These are phyloP conservation scores for Strobilomyces dryophilus DNA, from an alignment of 768 basidiomycete genomes.

Conservation along the genomic window DNA sequence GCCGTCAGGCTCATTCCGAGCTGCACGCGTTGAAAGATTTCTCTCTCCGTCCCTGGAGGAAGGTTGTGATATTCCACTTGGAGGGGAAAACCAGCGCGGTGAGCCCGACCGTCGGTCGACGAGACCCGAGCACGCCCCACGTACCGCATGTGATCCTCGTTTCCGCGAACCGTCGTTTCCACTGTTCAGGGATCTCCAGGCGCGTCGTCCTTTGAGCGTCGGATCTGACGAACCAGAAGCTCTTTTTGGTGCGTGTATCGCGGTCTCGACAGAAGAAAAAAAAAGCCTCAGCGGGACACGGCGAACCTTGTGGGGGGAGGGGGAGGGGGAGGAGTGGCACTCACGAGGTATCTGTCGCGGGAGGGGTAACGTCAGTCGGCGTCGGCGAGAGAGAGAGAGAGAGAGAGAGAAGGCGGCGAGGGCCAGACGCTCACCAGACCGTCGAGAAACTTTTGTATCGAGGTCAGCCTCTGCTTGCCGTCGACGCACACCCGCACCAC, in stretches of 20 bases:
- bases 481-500: conserved; percentile 44
- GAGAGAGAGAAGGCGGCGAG: not conserved
- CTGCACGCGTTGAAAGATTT: conserved; percentile 82
- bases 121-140: too few species aligned
- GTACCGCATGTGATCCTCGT: conserved; percentile 68
- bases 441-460: conserved; percentile 45
- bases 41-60: conserved; percentile 56
- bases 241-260: conserved; percentile 53
- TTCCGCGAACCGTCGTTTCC: conserved; percentile 46
- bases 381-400: not conserved
- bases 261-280: conserved; percentile 44
- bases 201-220: conserved; percentile 41
- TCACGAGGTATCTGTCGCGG: conserved; percentile 49
- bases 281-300: conserved; percentile 4
- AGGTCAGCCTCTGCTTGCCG: conserved; percentile 50
- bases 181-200: conserved; percentile 48
- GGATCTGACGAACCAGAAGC: conserved; percentile 58
- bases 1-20: conserved; percentile 71
- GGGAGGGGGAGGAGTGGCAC: conserved; percentile 24
- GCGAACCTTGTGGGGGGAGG: conserved; percentile 7
- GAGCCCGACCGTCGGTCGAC: too few species aligned
- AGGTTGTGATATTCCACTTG: conserved; percentile 68
- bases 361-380: conserved; percentile 7
- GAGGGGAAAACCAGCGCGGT: not conserved
- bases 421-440: conserved; percentile 33